Base-by-base conservation (phyloP, 192 early-diverging fungal species). In the Ambispora gerdemannii region DNA sequence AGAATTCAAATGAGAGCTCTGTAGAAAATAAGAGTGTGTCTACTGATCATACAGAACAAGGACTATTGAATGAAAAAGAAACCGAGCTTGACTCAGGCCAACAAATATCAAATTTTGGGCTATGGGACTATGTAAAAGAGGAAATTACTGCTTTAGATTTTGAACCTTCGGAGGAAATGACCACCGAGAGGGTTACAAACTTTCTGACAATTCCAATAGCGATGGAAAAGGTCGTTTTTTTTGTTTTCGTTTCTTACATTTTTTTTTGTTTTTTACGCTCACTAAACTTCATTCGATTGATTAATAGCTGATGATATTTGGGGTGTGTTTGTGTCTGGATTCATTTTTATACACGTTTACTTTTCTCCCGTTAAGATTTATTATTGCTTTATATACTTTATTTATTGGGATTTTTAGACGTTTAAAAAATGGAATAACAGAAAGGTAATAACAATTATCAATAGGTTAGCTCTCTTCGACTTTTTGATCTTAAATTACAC, bases 321-420 rank as follows among this genome's bases (percentile, higher is more conserved):
- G 97, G 17, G 90, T 89, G 35, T 77, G 93, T 30, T 90, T 98
- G 7, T 97, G 95, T 67, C 77, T 97, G 34, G 97, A 99, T 74
- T 93, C 96, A 15, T 95, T 99, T 68, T 77, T 99, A 4, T 93
- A 96, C 70, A 91, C 92, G 1, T 95, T 98, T 73, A 96, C 97
- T 0, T 94, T 98, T 52, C 74, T 99, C 19, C 97, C 97, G 0
- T 77, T 93, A 13, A 87, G 94, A 20, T 90, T 98, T 67, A 49
- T 87, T 10, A 77, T 95, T 20, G 92, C 95, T 0, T n/a, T n/a
- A 30, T 86, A 2, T 70, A 77, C 17, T 77, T 79, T 7, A 70
- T 90, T 22, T 50, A 77, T 11, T 66, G 75, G 13, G 68, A 75
- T 32, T 75, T 75, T 19, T 76, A 80, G 28, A 72, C 78, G 66